Conservation (phyloP, 2,329 filamentous ascomycete species). For the Talaromyces funiculosus region DNA sequence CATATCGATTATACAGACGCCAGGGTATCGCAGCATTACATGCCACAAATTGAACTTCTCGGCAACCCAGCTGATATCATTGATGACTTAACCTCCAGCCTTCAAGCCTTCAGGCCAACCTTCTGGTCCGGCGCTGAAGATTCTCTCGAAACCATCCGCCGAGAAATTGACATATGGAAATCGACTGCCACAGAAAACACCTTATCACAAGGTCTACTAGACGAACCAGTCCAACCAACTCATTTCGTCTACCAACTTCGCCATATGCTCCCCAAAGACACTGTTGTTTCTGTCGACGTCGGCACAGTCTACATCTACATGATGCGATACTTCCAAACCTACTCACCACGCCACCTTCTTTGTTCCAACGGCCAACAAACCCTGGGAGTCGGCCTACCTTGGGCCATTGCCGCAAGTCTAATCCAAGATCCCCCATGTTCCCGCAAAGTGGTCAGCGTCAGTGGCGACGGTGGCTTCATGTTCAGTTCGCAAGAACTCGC, state of each 20-base stretch:
- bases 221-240: conserved; percentile 6
- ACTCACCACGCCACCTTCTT: conserved; percentile 11
- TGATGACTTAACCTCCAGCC: conserved; percentile 9
- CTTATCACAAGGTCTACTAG: background rate
- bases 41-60: conserved; percentile 12
- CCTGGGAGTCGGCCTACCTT: conserved; percentile 9
- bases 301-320: conserved; percentile 14
- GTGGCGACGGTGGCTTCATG: conserved; percentile 14
- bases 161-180: conserved; percentile 11
- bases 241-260: conserved; percentile 12
- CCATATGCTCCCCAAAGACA: conserved; percentile 4
- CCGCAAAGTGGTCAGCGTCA: conserved; percentile 12
- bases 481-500: conserved; percentile 12
- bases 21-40: conserved; percentile 12
- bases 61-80: conserved; percentile 13
- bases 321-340: conserved; percentile 13
- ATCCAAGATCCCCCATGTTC: conserved; percentile 11
- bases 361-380: conserved; percentile 14
- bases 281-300: conserved; percentile 11
- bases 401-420: conserved; percentile 11
- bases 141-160: conserved; percentile 4
- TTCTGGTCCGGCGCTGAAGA: conserved; percentile 11
- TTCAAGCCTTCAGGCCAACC: conserved; percentile 5
- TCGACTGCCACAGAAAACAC: conserved; percentile 1
- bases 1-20: conserved; percentile 12